Evolutionary conservation across 2,329 filamentous ascomycete species (phyloP), one percentile per base, ranked within the genome.

Genomic region (Alternaria angustiovoidea): DNA sequence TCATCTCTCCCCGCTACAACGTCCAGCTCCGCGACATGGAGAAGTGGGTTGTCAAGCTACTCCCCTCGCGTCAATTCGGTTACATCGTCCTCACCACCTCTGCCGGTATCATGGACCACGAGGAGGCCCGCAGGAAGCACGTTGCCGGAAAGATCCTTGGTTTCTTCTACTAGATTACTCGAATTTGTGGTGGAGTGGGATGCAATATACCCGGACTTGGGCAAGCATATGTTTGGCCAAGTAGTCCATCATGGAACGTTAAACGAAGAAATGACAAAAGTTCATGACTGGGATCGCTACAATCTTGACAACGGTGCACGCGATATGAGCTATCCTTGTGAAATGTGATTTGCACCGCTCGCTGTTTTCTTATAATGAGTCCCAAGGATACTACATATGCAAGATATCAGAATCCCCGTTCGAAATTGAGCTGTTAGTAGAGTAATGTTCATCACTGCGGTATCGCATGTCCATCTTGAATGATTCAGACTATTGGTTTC

Each of bases 11-110:
- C 82, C 92, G 95, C 83, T 99, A 97, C 92, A 98, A 98, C 89
- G 92, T 99, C 84, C 93, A 94, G 83, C 93, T 99, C 80, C 86
- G 88, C 79, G 95, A 99, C 78, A 89, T 99, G 81, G 95, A 99
- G 92, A 97, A 98, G 89, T 99, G 95, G 95, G 93, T 98, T 78
- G 93, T 96, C 86, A 96, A 96, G 90, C 91, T 99, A 81, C 89
- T 99, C 70, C 95, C 95, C 74, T 94, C 95, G 73, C 95, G 95
- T 97, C 95, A 99, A 86, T 99, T 99, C 88, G 95, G 95, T 80
- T 97, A 93, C 87, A 93, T 99, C 80, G 93, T 99, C 84, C 91
- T 99, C 79, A 99, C 95, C 83, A 99, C 95, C 85, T 97, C 94
- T 64, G 93, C 95, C 70, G 95, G 95, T 83, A 99, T 99, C 84